Evolutionary conservation across 805 yeast species (phyloP), one percentile per base, ranked within the genome.

Genomic region (Saturnispora gosingensis): DNA sequence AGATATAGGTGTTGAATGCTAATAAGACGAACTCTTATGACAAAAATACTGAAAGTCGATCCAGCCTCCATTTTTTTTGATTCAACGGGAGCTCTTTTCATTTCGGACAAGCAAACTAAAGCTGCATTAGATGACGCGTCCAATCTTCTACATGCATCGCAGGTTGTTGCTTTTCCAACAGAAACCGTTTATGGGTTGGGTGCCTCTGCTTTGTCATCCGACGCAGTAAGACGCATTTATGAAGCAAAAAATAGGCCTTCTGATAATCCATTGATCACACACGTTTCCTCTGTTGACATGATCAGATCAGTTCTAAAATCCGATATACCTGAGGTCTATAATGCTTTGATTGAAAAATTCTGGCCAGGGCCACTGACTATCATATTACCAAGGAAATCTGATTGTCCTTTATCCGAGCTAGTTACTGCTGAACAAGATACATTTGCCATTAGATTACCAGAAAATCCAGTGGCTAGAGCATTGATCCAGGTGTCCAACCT

Each of bases 331-430:
- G 68, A 69, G 1, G 74, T 82, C 0, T 93, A 93, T 64, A 67
- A 71, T 32, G 76, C 80, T 0, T 71, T 93, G 42, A 72, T 90
- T 10, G 73, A 74, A 2, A 74, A 74, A 55, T 85, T 86, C 60
- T 93, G 98, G 98, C 99, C 99, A 0, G 99, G 99, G 0, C 98
- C 99, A 0, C 69, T 93, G 51, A 89, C 97, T 0, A 87, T 93
- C 34, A 66, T 93, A 48, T 69, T 93, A 20, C 97, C 97, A 0
- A 72, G 78, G 5, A 67, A 70, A 27, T 57, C 54, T 5, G 60
- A 62, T 3, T 69, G 76, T 6, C 79, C 79, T 1, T 70, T 91
- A 2, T 88, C 97, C 2, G 71, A 73, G 34, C 71, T 79, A 16
- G 95, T 93, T 22, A 91, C 99, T 0, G 93, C 91, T 0, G 82